phyloP scores from a whole-genome alignment of 768 basidiomycete genomes.

The Pisolithus tinctorius region DNA sequence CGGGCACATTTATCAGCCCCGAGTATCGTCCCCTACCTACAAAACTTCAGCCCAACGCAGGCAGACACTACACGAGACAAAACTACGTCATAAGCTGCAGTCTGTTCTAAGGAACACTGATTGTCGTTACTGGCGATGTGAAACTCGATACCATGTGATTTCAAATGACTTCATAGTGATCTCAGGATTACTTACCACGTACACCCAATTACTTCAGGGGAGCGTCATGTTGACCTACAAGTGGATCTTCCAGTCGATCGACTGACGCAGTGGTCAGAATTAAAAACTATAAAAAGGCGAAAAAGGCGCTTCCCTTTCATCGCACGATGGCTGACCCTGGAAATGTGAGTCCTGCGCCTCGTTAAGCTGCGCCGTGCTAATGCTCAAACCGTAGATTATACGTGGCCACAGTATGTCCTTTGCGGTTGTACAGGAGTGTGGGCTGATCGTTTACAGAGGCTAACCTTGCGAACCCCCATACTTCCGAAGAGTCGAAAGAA shows the following conservation, averaged over 20 bases:
- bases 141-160: neutral
- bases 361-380: neutral
- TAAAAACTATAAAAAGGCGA: conserved; percentile 7
- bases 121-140: neutral
- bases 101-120: no score
- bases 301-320: neutral
- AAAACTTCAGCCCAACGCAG: no score
- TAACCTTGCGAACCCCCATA: conserved; percentile 18
- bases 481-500: conserved; percentile 17
- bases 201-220: neutral
- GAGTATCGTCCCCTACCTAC: no score
- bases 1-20: no score
- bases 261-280: conserved; percentile 5
- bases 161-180: conserved; percentile 2
- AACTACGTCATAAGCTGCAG: no score
- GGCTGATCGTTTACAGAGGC: conserved; percentile 14
- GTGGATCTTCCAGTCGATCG: neutral
- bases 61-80: no score
- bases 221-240: neutral
- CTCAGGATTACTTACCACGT: neutral
- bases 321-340: conserved; percentile 11
- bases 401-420: conserved; percentile 9
- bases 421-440: neutral
- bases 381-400: conserved; percentile 4
- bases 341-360: conserved; percentile 11